Evolutionary conservation across 768 basidiomycete species (phyloP).

Genomic region (Xanthoconium stramineum): DNA sequence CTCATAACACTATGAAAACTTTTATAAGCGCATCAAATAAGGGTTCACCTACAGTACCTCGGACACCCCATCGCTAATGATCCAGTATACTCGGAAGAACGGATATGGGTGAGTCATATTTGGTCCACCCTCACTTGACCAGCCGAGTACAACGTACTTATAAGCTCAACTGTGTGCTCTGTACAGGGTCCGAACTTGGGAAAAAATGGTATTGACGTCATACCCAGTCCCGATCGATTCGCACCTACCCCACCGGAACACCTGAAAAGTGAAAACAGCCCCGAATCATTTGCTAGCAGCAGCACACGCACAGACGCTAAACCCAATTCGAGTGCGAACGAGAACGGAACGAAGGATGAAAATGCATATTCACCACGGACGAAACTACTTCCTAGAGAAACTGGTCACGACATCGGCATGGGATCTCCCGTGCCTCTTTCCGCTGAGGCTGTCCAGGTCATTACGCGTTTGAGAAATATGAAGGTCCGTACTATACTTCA

Average conservation of each 20-base stretch:
- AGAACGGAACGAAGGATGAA: background rate
- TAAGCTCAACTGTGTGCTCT: background rate
- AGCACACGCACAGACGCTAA: background rate
- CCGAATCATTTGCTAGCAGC: constrained; percentile 39
- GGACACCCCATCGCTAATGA: constrained; percentile 95
- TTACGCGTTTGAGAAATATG: constrained; percentile 75
- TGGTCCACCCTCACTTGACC: background rate
- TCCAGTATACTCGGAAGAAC: constrained; percentile 80
- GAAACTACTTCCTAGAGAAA: constrained; percentile 73
- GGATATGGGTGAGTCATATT: constrained; percentile 64
- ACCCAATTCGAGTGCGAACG: background rate
- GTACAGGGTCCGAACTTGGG: constrained; percentile 68
- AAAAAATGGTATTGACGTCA: constrained; percentile 75
- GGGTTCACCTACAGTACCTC: constrained; percentile 94
- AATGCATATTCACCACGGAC: constrained; percentile 29
- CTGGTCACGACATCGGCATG: constrained; percentile 85
- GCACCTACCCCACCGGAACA: constrained; percentile 56
- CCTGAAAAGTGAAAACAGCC: constrained; percentile 37
- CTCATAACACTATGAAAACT: background rate
- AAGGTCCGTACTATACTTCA: constrained; percentile 63
- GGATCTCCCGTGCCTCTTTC: constrained; percentile 81
- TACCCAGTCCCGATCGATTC: constrained; percentile 61
- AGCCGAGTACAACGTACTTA: background rate
- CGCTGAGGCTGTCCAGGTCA: constrained; percentile 71
- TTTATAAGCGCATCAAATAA: constrained; percentile 87